phyloP scores from a whole-genome alignment of 176 grass and related monocot genomes.

The Thalia dealbata region DNA sequence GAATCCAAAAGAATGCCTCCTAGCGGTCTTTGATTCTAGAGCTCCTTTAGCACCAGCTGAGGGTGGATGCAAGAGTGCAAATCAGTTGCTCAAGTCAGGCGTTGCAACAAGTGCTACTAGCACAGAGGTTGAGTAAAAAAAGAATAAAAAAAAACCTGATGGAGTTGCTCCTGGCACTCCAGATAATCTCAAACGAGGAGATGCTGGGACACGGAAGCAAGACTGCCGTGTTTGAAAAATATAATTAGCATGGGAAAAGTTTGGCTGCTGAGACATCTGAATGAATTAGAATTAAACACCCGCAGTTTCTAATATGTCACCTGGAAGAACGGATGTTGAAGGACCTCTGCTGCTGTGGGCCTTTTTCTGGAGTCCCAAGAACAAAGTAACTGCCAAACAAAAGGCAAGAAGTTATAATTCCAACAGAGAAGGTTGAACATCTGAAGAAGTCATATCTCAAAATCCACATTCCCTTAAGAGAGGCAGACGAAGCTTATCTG shows the following conservation, averaged over 20 bases:
- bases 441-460: not conserved
- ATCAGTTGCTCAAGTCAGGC: slow-evolving; percentile 7
- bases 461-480: not conserved
- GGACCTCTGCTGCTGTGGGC: slow-evolving; percentile 66
- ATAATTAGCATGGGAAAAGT: not conserved
- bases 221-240: slow-evolving; percentile 29
- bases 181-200: slow-evolving; percentile 47
- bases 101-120: slow-evolving; percentile 18
- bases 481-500: not conserved
- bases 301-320: slow-evolving; percentile 18
- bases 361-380: slow-evolving; percentile 78
- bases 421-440: not conserved
- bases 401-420: not conserved
- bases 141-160: slow-evolving; percentile 36
- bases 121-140: slow-evolving; percentile 10
- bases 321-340: slow-evolving; percentile 97
- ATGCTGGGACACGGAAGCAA: slow-evolving; percentile 85
- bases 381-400: slow-evolving; percentile 56
- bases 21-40: slow-evolving; percentile 44
- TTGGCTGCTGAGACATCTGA: not conserved
- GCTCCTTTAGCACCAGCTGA: slow-evolving; percentile 48
- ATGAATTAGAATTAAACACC: slow-evolving; percentile 2
- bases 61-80: not conserved
- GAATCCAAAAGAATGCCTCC: slow-evolving; percentile 36
- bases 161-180: slow-evolving; percentile 46